Percentiles rank a stretch among this genome's conserved stretches.
Conservation (phyloP, 495 filamentous ascomycete genomes). For the Neurospora africana region DNA sequence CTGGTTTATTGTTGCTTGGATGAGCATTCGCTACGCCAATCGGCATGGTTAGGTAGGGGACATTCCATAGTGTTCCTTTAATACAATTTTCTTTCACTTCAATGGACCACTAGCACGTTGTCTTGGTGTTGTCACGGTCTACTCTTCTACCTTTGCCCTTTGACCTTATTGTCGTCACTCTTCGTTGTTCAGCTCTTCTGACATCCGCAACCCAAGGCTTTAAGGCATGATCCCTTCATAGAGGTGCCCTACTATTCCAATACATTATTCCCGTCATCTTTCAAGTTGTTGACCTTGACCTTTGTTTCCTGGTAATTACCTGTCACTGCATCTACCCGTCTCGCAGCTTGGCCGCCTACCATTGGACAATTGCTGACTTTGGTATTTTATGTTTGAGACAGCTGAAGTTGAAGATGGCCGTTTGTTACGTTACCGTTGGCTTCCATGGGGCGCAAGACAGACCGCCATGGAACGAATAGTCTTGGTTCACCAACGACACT, state of each 20-base stretch:
- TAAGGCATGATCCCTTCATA: not conserved
- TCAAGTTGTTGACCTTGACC: not conserved
- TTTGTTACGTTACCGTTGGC: not conserved
- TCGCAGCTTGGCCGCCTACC: not conserved
- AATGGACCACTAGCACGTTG: not conserved
- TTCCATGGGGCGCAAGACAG: not conserved
- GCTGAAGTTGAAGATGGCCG: not conserved
- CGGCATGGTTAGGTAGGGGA: not conserved
- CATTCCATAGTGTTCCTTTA: not conserved
- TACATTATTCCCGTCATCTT: not conserved
- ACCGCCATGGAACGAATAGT: not conserved
- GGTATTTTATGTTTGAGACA: not conserved
- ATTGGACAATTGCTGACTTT: not conserved
- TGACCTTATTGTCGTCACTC: not conserved
- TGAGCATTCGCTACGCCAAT: not conserved
- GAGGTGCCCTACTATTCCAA: not conserved
- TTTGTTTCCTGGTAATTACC: not conserved
- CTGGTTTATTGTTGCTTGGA: constrained; percentile 2
- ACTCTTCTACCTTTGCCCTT: not conserved
- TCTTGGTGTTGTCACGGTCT: not conserved
- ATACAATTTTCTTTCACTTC: not conserved
- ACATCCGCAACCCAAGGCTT: not conserved
- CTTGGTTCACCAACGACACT: not conserved
- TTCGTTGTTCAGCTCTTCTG: not conserved
- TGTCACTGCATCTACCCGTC: not conserved